phyloP scores from a whole-genome alignment of 768 basidiomycete species.

The Auricularia sp. region DNA sequence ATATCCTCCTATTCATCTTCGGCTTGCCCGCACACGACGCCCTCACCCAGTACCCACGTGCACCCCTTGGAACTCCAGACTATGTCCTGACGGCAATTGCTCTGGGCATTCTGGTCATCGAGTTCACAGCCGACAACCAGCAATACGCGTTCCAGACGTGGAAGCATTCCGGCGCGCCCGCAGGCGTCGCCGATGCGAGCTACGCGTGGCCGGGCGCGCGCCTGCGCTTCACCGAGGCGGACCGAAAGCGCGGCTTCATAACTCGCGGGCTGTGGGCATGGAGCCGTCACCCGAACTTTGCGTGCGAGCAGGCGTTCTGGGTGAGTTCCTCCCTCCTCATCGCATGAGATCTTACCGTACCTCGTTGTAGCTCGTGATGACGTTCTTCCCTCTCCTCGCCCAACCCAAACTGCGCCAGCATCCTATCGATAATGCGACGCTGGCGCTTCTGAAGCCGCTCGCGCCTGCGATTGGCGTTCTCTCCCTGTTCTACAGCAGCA shows the following conservation, averaged over 20 bases:
- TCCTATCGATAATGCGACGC: neutral
- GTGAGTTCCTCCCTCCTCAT: slow-evolving; percentile 28
- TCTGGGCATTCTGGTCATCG: slow-evolving; percentile 48
- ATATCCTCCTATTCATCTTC: slow-evolving; percentile 66
- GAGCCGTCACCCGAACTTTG: slow-evolving; percentile 86
- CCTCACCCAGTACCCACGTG: slow-evolving; percentile 42
- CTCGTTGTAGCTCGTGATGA: slow-evolving; percentile 48
- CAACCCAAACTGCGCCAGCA: slow-evolving; percentile 22
- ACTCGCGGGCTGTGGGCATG: slow-evolving; percentile 81
- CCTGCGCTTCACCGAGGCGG: slow-evolving; percentile 54
- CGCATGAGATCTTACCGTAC: slow-evolving; percentile 2
- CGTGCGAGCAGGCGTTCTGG: slow-evolving; percentile 85
- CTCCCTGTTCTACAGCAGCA: slow-evolving; percentile 66
- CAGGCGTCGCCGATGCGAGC: slow-evolving; percentile 28
- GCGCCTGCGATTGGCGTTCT: slow-evolving; percentile 53
- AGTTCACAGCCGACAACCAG: slow-evolving; percentile 86
- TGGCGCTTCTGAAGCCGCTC: slow-evolving; percentile 28
- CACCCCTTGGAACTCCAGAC: slow-evolving; percentile 47
- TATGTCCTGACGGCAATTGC: slow-evolving; percentile 48
- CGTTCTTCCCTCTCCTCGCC: slow-evolving; percentile 47
- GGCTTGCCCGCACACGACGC: slow-evolving; percentile 52
- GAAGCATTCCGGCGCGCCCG: slow-evolving; percentile 41
- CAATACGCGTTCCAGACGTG: slow-evolving; percentile 56
- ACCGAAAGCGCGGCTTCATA: slow-evolving; percentile 71
- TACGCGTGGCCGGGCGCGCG: slow-evolving; percentile 58